Percentiles rank a stretch among this genome's conserved stretches.
These are phyloP conservation scores for Musa balbisiana DNA, from an alignment of 202 grass and related monocot species.

Conservation along the genomic window DNA sequence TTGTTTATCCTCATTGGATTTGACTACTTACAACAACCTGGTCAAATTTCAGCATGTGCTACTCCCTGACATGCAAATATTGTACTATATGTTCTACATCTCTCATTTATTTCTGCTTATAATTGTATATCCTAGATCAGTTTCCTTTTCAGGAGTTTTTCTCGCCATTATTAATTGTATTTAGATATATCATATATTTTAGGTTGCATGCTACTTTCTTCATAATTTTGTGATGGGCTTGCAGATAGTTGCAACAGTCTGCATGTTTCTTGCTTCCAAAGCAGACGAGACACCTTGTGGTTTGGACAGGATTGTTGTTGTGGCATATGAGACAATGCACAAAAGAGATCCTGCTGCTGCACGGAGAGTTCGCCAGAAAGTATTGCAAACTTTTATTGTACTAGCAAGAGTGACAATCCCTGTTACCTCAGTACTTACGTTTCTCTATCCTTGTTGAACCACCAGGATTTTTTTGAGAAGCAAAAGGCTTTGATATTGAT, in stretches of 20 bases:
- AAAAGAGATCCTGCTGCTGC: slow-evolving; percentile 35
- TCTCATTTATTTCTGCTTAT: not conserved
- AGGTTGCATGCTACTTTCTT: not conserved
- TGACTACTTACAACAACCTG: not conserved
- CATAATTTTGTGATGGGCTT: not conserved
- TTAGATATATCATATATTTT: not conserved
- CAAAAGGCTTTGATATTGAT: slow-evolving; percentile 58
- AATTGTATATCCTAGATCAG: not conserved
- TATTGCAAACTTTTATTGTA: slow-evolving; percentile 15
- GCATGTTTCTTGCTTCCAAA: slow-evolving; percentile 70
- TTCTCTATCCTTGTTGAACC: slow-evolving; percentile 12
- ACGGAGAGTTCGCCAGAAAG: slow-evolving; percentile 49
- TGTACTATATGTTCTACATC: not conserved
- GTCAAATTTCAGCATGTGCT: not conserved
- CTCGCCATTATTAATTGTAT: not conserved
- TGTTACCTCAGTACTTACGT: slow-evolving; percentile 5
- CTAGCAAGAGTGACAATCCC: not conserved
- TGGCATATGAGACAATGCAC: slow-evolving; percentile 49
- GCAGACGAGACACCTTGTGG: slow-evolving; percentile 53
- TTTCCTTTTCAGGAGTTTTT: not conserved
- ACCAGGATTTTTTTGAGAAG: slow-evolving; percentile 52
- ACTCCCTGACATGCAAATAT: not conserved
- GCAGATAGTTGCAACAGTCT: slow-evolving; percentile 58
- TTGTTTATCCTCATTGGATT: not conserved
- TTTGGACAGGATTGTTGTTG: slow-evolving; percentile 46